Evolutionary conservation across 108 stramenopile genomes (phyloP).

Genomic region (Stephanodiscus triporus): DNA sequence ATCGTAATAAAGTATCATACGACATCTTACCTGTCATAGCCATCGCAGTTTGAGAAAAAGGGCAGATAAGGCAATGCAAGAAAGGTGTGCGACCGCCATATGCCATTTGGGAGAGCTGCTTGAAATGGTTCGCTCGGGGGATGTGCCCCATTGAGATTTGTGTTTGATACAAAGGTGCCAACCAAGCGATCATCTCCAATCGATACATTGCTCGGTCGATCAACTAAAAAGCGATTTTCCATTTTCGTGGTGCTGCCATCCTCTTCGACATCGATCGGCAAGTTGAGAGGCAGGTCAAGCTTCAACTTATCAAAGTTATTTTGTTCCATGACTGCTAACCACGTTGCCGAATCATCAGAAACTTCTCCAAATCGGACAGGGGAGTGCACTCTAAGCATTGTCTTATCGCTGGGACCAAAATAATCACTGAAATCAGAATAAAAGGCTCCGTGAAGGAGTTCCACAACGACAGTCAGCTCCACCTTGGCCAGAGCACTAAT

Average conservation of each 20-base stretch:
- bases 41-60: conserved; percentile 82
- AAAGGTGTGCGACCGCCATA: conserved; percentile 38
- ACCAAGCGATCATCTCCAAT: conserved; percentile 43
- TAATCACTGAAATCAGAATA: conserved; percentile 70
- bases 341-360: conserved; percentile 41
- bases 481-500: conserved; percentile 60
- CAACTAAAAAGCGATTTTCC: conserved; percentile 49
- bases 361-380: conserved; percentile 47
- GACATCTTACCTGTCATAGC: conserved; percentile 54
- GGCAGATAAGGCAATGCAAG: conserved; percentile 79
- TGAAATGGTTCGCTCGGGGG: conserved; percentile 21
- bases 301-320: conserved; percentile 50
- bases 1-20: too few relatives aligned
- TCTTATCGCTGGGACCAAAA: conserved; percentile 43
- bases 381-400: conserved; percentile 59
- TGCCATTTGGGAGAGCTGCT: background rate
- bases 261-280: conserved; percentile 47
- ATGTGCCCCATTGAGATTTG: background rate
- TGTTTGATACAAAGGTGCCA: background rate
- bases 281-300: conserved; percentile 77
- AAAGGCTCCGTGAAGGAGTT: conserved; percentile 78
- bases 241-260: conserved; percentile 11
- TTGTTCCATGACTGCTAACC: conserved; percentile 60
- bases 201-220: conserved; percentile 53
- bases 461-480: conserved; percentile 65